Evolutionary conservation across 768 basidiomycete genomes (phyloP).

Genomic region (Tephrocybe sp.): DNA sequence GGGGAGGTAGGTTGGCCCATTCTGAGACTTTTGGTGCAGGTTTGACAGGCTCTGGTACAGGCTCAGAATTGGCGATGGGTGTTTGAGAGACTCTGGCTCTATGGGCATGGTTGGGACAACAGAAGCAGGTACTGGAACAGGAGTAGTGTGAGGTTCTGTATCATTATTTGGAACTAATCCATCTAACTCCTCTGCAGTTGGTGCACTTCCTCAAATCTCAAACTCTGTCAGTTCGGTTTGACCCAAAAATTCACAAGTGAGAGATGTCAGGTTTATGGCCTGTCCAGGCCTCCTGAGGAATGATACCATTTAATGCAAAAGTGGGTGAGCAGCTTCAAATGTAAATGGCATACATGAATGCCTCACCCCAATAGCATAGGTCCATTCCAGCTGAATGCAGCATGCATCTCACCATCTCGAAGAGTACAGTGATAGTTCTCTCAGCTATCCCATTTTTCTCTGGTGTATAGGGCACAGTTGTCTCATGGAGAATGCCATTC

Average conservation of each 20-base stretch:
- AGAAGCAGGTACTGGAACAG: background rate
- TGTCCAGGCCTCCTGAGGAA: background rate
- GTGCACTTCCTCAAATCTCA: background rate
- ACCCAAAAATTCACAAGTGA: background rate
- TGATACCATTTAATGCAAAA: background rate
- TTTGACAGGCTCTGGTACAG: background rate
- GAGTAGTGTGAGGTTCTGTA: background rate
- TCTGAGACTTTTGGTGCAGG: background rate
- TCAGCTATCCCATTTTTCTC: background rate
- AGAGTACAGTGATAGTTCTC: background rate
- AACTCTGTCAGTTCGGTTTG: background rate
- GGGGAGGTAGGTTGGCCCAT: background rate
- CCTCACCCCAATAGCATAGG: background rate
- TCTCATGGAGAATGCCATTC: background rate
- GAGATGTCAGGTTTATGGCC: background rate
- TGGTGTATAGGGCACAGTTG: background rate
- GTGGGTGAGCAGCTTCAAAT: slow-evolving; percentile 1
- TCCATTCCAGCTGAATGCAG: background rate
- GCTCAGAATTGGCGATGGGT: background rate
- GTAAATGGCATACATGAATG: background rate
- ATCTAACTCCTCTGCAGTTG: background rate
- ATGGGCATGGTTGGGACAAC: background rate
- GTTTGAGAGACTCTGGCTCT: background rate
- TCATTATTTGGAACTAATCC: background rate
- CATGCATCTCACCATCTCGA: background rate